These are phyloP conservation scores for Herpotrichia juniperi DNA, from an alignment of 2,329 filamentous ascomycete species.

Conservation along the genomic window DNA sequence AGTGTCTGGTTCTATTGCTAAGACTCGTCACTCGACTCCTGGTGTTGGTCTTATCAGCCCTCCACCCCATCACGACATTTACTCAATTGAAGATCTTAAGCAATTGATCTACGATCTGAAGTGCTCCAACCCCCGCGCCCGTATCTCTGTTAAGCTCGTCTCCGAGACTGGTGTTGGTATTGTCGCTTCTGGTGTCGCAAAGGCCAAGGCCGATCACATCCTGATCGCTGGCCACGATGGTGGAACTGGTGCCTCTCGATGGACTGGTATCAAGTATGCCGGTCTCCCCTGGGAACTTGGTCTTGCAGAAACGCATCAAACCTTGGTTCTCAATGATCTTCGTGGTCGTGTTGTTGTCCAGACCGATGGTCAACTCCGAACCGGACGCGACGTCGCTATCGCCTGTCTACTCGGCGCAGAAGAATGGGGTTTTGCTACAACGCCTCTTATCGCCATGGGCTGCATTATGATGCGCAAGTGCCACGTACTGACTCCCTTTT, in stretches of 20 bases:
- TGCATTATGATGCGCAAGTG: constrained; percentile 94
- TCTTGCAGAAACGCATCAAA: constrained; percentile 96
- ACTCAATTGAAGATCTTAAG: constrained; percentile 97
- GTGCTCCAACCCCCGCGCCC: constrained; percentile 89
- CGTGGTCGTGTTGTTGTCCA: constrained; percentile 95
- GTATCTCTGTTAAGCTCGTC: constrained; percentile 96
- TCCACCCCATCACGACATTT: constrained; percentile 96
- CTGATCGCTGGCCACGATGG: constrained; percentile 96
- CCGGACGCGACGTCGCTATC: constrained; percentile 91
- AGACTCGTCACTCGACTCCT: constrained; percentile 93
- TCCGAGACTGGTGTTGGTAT: constrained; percentile 98
- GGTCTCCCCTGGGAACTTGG: constrained; percentile 96
- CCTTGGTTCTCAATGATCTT: constrained; percentile 91
- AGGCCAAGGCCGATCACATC: constrained; percentile 96
- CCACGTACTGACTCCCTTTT: constrained; percentile 11
- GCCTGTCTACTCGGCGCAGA: constrained; percentile 96
- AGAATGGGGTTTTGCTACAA: constrained; percentile 96
- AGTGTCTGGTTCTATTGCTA: constrained; percentile 90
- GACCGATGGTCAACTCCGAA: constrained; percentile 92
- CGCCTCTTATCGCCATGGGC: constrained; percentile 94
- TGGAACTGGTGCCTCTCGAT: constrained; percentile 93
- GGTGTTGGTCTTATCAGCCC: constrained; percentile 96
- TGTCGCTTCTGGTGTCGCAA: constrained; percentile 94
- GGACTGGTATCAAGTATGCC: constrained; percentile 99
- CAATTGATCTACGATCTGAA: constrained; percentile 98